These are phyloP conservation scores for Jimgerdemannia flammicorona DNA, from an alignment of 192 early-diverging fungal species.

Conservation along the genomic window DNA sequence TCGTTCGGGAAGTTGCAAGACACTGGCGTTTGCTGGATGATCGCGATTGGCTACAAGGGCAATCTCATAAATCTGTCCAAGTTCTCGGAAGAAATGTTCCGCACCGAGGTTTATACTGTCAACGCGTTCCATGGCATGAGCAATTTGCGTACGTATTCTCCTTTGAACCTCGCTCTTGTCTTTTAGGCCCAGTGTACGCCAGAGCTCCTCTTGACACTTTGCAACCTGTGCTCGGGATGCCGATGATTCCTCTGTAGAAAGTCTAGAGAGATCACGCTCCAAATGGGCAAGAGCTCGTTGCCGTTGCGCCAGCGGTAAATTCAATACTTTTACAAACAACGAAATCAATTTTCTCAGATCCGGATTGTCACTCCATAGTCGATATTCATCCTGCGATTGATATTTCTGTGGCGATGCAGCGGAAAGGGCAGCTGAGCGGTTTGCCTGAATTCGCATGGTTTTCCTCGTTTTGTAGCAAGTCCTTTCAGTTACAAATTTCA, in stretches of 20 bases:
- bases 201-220: conserved; percentile 5
- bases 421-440: not conserved
- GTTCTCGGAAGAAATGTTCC: conserved; percentile 16
- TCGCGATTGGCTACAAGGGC: not conserved
- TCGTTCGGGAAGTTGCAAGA: conserved; percentile 6
- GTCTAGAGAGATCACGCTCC: conserved; percentile 11
- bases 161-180: conserved; percentile 1
- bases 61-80: conserved; percentile 13
- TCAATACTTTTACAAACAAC: conserved; percentile 1
- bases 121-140: not conserved
- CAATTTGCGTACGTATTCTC: conserved; percentile 7
- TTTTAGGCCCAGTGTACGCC: conserved; percentile 1
- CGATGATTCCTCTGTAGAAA: conserved; percentile 7
- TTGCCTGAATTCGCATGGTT: conserved; percentile 11
- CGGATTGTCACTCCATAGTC: conserved; percentile 1
- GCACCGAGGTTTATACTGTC: conserved; percentile 16
- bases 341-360: not conserved
- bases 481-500: conserved; percentile 10
- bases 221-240: not conserved
- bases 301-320: conserved; percentile 12
- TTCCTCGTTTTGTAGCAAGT: conserved; percentile 8
- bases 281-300: conserved; percentile 15
- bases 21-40: not conserved
- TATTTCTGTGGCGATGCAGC: not conserved
- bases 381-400: not conserved